A percentile compares a stretch with the other conserved stretches of the same genome.
These are phyloP conservation scores for Xylaria castorea DNA, from an alignment of 495 filamentous ascomycete species.

Conservation along the genomic window DNA sequence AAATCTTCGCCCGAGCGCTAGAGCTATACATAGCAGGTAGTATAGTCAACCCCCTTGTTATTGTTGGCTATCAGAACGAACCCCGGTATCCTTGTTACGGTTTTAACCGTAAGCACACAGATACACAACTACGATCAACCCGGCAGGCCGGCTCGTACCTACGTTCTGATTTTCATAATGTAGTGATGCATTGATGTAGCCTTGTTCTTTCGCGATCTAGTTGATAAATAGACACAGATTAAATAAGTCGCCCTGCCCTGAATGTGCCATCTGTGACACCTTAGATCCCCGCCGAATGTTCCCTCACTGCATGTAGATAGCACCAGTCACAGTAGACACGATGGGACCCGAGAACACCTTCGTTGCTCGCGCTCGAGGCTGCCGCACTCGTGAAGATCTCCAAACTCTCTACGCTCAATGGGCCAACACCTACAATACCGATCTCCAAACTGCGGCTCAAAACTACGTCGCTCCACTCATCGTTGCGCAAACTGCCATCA, in stretches of 20 bases:
- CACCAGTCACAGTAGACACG: background rate
- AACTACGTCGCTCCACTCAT: conserved; percentile 51
- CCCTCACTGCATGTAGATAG: background rate
- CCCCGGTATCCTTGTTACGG: background rate
- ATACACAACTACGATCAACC: background rate
- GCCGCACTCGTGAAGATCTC: conserved; percentile 9
- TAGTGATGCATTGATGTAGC: too few species aligned
- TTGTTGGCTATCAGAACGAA: background rate
- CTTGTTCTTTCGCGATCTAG: background rate
- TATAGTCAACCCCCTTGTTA: background rate
- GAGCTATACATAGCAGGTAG: background rate
- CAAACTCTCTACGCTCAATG: conserved; percentile 51
- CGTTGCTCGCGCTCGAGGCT: conserved; percentile 12
- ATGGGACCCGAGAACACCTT: conserved; percentile 1
- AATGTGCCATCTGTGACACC: background rate
- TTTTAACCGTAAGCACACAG: background rate
- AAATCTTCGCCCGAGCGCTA: background rate
- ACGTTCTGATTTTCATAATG: background rate
- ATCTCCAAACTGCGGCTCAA: conserved; percentile 47
- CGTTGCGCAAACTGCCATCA: conserved; percentile 44
- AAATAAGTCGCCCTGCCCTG: background rate
- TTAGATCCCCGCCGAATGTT: background rate
- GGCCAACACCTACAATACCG: conserved; percentile 53
- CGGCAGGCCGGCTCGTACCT: background rate
- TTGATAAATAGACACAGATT: background rate